Conservation (phyloP, 108 stramenopile species). For the Pseudonitzschia pungens region DNA sequence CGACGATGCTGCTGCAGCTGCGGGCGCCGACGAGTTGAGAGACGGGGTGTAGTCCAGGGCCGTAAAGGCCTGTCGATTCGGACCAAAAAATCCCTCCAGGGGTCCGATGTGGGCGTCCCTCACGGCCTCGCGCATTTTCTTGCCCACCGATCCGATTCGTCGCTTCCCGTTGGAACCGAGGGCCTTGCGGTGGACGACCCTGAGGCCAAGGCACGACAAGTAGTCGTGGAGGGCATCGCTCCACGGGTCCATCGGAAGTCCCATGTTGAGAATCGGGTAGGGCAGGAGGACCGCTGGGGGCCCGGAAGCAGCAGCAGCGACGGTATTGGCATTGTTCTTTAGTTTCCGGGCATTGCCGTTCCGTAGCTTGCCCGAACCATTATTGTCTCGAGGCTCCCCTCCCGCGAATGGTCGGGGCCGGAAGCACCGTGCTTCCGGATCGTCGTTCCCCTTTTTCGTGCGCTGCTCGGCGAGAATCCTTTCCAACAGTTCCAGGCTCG, state of each 20-base stretch:
- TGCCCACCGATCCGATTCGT: neutral
- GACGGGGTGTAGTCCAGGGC: constrained; percentile 10
- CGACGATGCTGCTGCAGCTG: neutral
- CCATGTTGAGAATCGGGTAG: constrained; percentile 9
- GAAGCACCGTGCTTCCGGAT: neutral
- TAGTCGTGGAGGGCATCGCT: constrained; percentile 3
- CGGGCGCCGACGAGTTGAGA: neutral
- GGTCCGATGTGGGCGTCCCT: constrained; percentile 3
- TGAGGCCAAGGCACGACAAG: constrained; percentile 6
- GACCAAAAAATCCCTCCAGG: neutral
- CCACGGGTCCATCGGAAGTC: constrained; percentile 6
- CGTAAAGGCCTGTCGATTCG: neutral
- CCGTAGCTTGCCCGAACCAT: too few species aligned
- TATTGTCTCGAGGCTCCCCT: too few species aligned
- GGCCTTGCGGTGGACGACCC: constrained; percentile 3
- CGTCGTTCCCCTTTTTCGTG: neutral
- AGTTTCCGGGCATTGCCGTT: neutral
- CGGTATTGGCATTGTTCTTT: neutral
- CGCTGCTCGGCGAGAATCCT: neutral
- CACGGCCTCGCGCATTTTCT: constrained; percentile 12
- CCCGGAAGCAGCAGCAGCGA: neutral
- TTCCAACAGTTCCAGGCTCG: constrained; percentile 1
- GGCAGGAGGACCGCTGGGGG: neutral
- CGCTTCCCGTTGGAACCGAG: constrained; percentile 6
- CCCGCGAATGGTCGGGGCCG: neutral